Evolutionary conservation across 768 basidiomycete genomes (phyloP), one percentile per base, ranked within the genome.

Genomic region (Pholiota molesta): DNA sequence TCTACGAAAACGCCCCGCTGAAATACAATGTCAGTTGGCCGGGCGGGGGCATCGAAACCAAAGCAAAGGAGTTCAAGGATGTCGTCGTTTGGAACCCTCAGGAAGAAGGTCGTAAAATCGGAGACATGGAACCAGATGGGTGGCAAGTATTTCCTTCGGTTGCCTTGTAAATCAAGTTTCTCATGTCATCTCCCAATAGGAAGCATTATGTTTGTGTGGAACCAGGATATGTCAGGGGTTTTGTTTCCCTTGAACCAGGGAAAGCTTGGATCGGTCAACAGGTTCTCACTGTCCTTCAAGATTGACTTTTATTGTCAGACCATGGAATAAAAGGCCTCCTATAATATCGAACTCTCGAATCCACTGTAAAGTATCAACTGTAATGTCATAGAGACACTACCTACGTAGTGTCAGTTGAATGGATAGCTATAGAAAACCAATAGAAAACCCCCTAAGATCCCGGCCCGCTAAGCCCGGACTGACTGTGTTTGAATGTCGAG

Each of bases 31-130:
- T 92, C 13, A 76, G 71, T 6, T 92, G 90, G 88, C 78, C 81
- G 5, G 81, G 73, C 1, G 86, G 86, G 5, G 81, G 83, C 0
- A 61, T 93, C 23, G 75, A 78, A 45, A 76, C 94, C 49, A 79
- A 72, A 61, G 79, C 82, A 17, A 71, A 61, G n/a, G 81, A 83
- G 45, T 77, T 93, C 64, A 89, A 88, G 69, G 89, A 94, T 62
- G 85, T 95, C 7, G 94, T 95, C n/a, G 78, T 97, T 42, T 99
- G 97, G 97, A 99, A 99, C 77, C 97, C 97, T 7, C 87, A 87
- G 67, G 80, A 78, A 33, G 85, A 82, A 62, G 94, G 94, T 0
- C 77, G 79, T 23, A 89, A 85, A 68, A 90, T 99, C 9, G 86
- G 74, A 13, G 97, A 99, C 71, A 94, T 99, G 94, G 94, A 98